These are phyloP conservation scores for Microascus cirrosus DNA, from an alignment of 2,329 filamentous ascomycete genomes.

Conservation along the genomic window DNA sequence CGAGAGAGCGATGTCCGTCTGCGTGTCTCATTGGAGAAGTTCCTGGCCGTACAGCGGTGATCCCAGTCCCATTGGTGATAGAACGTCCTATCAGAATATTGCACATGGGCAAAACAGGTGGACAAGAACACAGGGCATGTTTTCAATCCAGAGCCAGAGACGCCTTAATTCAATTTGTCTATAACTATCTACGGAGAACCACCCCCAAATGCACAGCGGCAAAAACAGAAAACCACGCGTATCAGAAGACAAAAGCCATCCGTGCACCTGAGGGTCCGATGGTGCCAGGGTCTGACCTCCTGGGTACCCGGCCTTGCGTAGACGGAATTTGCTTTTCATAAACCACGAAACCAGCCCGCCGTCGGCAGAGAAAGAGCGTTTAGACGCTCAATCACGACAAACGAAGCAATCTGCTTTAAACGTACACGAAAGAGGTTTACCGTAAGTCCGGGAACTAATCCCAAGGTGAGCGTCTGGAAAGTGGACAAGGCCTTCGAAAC, in stretches of 20 bases:
- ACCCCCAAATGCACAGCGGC: background rate
- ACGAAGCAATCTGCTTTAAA: background rate
- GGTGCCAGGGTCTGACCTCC: background rate
- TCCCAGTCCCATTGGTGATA: background rate
- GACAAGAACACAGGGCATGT: background rate
- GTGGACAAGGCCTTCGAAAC: background rate
- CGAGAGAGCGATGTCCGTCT: background rate
- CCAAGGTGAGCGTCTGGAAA: background rate
- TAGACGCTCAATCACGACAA: background rate
- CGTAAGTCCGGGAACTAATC: background rate
- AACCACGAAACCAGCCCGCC: background rate
- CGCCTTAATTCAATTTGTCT: slow-evolving; percentile 4
- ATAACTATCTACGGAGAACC: slow-evolving; percentile 2
- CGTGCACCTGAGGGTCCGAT: background rate
- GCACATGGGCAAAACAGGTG: background rate
- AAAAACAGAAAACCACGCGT: background rate
- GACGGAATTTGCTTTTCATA: background rate
- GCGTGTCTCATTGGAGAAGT: background rate
- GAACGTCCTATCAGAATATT: background rate
- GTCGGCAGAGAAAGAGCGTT: background rate
- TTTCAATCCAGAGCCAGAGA: background rate
- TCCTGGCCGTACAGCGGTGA: background rate
- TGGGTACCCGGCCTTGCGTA: background rate
- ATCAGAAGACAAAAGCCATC: background rate
- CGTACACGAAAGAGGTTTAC: background rate